Evolutionary conservation across 805 yeast genomes (phyloP).

Genomic region (Nakazawaea laoshanensis): DNA sequence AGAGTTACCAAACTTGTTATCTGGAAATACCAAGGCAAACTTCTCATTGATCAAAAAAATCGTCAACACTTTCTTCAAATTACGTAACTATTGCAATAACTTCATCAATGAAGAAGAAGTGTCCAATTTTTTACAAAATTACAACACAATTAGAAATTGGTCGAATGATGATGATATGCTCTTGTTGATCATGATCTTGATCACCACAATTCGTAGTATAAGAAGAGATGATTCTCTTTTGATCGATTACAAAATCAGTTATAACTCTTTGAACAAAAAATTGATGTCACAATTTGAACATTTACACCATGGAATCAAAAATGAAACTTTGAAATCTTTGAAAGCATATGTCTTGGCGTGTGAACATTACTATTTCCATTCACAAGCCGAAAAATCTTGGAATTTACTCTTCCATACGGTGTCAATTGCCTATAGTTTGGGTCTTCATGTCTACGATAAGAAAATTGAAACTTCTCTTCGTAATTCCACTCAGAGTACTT

Average conservation of each 20-base stretch:
- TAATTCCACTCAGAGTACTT: constrained; percentile 18
- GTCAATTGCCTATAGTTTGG: constrained; percentile 41
- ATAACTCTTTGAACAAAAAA: constrained; percentile 16
- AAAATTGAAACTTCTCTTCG: constrained; percentile 21
- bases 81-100: constrained; percentile 28
- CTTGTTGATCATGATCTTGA: constrained; percentile 33
- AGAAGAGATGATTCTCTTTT: constrained; percentile 19
- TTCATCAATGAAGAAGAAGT: constrained; percentile 27
- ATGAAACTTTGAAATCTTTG: constrained; percentile 39
- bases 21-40: constrained; percentile 19
- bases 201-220: constrained; percentile 27
- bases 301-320: constrained; percentile 35
- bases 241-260: constrained; percentile 16
- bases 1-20: constrained; percentile 17
- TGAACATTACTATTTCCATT: constrained; percentile 40
- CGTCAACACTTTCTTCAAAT: constrained; percentile 33
- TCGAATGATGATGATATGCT: constrained; percentile 41
- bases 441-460: constrained; percentile 36
- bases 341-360: constrained; percentile 42
- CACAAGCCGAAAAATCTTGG: constrained; percentile 45
- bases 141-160: constrained; percentile 29
- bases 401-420: constrained; percentile 39
- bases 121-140: constrained; percentile 27
- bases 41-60: constrained; percentile 23
- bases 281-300: constrained; percentile 33